phyloP scores from a whole-genome alignment of 305 asterid genomes.

The Lippia alba region DNA sequence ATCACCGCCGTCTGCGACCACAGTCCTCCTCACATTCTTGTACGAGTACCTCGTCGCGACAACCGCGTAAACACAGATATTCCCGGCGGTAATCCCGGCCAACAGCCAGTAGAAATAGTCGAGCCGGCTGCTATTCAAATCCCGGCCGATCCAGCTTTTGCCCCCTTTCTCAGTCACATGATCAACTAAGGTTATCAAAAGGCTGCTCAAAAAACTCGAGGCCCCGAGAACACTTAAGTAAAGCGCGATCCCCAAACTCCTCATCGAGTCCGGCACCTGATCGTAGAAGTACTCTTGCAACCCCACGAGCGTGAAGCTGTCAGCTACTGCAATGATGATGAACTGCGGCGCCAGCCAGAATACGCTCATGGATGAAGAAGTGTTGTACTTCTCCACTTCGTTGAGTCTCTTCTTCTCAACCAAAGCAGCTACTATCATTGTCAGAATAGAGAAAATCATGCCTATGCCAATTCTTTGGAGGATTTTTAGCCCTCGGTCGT shows the following conservation, averaged over 20 bases:
- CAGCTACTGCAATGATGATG: constrained; percentile 60
- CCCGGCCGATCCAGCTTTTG: constrained; percentile 75
- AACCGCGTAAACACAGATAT: constrained; percentile 51
- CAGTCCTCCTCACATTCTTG: constrained; percentile 62
- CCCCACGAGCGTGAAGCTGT: constrained; percentile 75
- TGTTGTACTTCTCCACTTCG: constrained; percentile 35
- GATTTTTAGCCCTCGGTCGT: constrained; percentile 70
- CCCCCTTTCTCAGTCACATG: constrained; percentile 46
- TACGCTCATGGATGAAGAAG: constrained; percentile 73
- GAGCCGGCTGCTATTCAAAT: constrained; percentile 65
- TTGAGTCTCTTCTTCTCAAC: constrained; percentile 63
- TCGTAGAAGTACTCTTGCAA: constrained; percentile 82
- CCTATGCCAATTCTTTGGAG: constrained; percentile 82
- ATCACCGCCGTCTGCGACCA: constrained; percentile 50
- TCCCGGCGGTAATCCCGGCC: constrained; percentile 52
- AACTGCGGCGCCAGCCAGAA: constrained; percentile 86
- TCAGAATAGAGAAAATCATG: constrained; percentile 57
- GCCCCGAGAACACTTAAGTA: constrained; percentile 86
- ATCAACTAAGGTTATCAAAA: constrained; percentile 66
- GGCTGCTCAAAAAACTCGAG: constrained; percentile 63
- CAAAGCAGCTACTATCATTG: constrained; percentile 67
- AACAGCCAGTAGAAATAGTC: constrained; percentile 71
- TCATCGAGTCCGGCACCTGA: constrained; percentile 87
- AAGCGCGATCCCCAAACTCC: constrained; percentile 79
- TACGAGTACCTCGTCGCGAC: constrained; percentile 64